Conservation (phyloP, 129 eudicot species). For the Flaveria bidentis region DNA sequence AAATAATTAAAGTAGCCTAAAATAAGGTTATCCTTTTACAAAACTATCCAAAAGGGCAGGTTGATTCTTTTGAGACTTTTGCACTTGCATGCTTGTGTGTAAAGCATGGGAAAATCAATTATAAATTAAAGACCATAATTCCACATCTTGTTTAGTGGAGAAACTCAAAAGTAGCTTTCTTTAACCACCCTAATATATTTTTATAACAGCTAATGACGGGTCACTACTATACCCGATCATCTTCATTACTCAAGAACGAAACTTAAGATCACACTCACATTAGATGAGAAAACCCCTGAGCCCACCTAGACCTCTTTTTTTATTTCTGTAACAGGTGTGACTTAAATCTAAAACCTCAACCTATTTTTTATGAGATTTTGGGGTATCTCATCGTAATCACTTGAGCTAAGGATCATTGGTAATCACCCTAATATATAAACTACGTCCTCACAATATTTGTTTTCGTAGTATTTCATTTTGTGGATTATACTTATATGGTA, state of each 20-base stretch:
- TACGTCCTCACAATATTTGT: not conserved
- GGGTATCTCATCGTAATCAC: too few relatives aligned
- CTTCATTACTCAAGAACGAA: too few relatives aligned
- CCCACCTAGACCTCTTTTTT: too few relatives aligned
- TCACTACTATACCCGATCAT: too few relatives aligned
- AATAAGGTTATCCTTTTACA: slow-evolving; percentile 38
- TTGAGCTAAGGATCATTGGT: too few relatives aligned
- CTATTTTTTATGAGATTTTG: too few relatives aligned
- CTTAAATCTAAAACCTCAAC: too few relatives aligned
- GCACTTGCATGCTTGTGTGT: slow-evolving; percentile 52
- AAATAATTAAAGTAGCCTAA: slow-evolving; percentile 34
- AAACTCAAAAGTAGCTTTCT: slow-evolving; percentile 35
- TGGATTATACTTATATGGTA: not conserved
- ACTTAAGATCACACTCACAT: too few relatives aligned
- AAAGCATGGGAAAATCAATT: slow-evolving; percentile 41
- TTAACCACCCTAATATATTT: slow-evolving; percentile 9
- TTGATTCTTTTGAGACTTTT: slow-evolving; percentile 35
- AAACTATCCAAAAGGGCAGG: slow-evolving; percentile 44
- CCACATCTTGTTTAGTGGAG: slow-evolving; percentile 40
- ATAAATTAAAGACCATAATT: slow-evolving; percentile 28
- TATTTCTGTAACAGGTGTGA: too few relatives aligned
- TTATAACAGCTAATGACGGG: too few relatives aligned
- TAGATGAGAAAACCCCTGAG: too few relatives aligned
- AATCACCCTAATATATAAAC: not conserved
- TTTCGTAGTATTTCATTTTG: not conserved